Percentiles rank a stretch among this genome's conserved stretches.
Conservation (phyloP, 306 rosid species). For the Arachis stenosperma region DNA sequence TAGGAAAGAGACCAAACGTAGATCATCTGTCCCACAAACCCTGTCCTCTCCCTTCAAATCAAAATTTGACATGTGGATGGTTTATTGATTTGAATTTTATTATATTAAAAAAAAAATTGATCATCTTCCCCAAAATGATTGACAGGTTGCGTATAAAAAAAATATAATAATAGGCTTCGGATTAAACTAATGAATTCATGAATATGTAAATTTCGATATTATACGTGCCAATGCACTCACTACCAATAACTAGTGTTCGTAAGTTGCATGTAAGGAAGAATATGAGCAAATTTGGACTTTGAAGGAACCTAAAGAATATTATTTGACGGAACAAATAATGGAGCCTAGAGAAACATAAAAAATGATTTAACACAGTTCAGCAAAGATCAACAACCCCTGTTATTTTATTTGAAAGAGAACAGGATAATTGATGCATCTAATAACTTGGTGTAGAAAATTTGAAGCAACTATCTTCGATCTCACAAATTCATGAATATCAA, state of each 20-base stretch:
- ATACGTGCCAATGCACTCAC: background rate
- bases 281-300: background rate
- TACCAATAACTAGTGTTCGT: background rate
- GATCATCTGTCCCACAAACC: too few relatives aligned
- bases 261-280: background rate
- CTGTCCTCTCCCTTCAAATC: too few relatives aligned
- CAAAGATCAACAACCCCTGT: constrained; percentile 10
- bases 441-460: background rate
- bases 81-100: too few relatives aligned
- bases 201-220: background rate
- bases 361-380: background rate
- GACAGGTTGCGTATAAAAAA: background rate
- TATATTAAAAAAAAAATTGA: too few relatives aligned
- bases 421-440: background rate
- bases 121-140: too few relatives aligned
- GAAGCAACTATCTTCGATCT: background rate
- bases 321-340: too few relatives aligned
- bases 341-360: background rate
- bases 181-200: constrained; percentile 11
- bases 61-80: too few relatives aligned
- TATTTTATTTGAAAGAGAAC: too few relatives aligned
- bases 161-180: background rate
- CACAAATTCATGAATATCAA: background rate
- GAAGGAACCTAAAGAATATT: background rate
- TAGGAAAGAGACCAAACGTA: too few relatives aligned